Evolutionary conservation across 257 asterid species (phyloP).

Genomic region (Nicotiana paniculata): DNA sequence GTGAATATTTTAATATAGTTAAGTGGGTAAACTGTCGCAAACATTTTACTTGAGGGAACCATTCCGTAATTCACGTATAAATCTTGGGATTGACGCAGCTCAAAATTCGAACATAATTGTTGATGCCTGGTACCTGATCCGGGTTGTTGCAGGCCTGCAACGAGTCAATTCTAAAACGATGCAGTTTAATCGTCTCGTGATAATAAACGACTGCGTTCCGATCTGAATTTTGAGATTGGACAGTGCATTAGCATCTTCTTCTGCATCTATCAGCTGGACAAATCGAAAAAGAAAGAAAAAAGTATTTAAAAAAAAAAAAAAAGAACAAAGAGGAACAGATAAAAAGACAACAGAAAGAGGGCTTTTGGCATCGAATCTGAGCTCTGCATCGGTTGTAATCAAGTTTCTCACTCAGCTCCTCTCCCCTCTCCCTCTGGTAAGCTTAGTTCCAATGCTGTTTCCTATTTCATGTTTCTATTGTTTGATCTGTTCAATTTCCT

Average conservation of each 20-base stretch:
- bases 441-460: slow-evolving; percentile 15
- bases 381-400: slow-evolving; percentile 11
- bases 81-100: not conserved
- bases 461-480: not conserved
- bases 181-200: not conserved
- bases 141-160: not conserved
- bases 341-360: slow-evolving; percentile 9
- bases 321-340: slow-evolving; percentile 5
- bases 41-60: not conserved
- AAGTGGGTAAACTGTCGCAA: not conserved
- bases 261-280: slow-evolving; percentile 28
- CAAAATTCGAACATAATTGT: not conserved
- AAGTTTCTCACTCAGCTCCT: slow-evolving; percentile 6
- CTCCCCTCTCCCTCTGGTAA: slow-evolving; percentile 27
- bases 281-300: not conserved
- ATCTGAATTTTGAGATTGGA: not conserved
- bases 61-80: not conserved
- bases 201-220: not conserved
- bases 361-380: slow-evolving; percentile 10
- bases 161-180: slow-evolving; percentile 7
- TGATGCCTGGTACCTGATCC: not conserved
- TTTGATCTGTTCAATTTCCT: slow-evolving; percentile 24
- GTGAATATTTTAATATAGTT: not conserved
- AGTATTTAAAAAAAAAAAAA: not conserved
- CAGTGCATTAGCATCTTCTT: not conserved